These are phyloP conservation scores for Malbranchea zuffiana DNA, from an alignment of 2,329 filamentous ascomycete genomes.

Conservation along the genomic window DNA sequence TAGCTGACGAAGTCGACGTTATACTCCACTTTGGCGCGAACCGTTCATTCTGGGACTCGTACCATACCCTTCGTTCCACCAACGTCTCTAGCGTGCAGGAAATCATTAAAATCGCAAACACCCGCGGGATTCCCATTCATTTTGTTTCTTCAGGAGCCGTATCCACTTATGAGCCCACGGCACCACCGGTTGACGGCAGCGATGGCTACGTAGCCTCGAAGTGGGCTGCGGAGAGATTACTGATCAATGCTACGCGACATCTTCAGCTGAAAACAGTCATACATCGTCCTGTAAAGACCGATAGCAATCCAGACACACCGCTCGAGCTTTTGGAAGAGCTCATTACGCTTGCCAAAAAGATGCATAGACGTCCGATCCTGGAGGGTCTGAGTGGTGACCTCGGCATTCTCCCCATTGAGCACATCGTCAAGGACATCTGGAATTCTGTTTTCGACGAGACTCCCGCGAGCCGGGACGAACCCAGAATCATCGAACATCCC, in stretches of 20 bases:
- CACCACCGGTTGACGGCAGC: conserved; percentile 18
- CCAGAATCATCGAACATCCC: background rate
- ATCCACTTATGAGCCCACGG: background rate
- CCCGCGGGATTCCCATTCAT: conserved; percentile 21
- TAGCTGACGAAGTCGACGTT: conserved; percentile 28
- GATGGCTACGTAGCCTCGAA: conserved; percentile 30
- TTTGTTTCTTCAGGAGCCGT: conserved; percentile 23
- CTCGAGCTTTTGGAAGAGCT: conserved; percentile 1
- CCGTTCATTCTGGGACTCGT: conserved; percentile 20
- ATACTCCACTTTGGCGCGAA: conserved; percentile 46
- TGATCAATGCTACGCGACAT: conserved; percentile 16
- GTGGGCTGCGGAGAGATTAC: conserved; percentile 32
- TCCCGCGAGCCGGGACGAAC: background rate
- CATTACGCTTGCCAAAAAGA: conserved; percentile 1
- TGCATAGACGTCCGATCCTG: background rate
- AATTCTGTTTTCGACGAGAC: conserved; percentile 1
- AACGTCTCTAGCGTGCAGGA: conserved; percentile 20
- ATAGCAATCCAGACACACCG: background rate
- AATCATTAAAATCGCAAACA: conserved; percentile 15
- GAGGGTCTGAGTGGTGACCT: background rate
- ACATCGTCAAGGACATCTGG: background rate
- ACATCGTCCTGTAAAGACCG: conserved; percentile 2
- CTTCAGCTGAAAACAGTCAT: conserved; percentile 1
- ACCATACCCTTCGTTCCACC: conserved; percentile 17
- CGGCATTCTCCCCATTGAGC: conserved; percentile 2